phyloP scores from a whole-genome alignment of 2,329 filamentous ascomycete genomes.

The Exutisphaerella laricina region DNA sequence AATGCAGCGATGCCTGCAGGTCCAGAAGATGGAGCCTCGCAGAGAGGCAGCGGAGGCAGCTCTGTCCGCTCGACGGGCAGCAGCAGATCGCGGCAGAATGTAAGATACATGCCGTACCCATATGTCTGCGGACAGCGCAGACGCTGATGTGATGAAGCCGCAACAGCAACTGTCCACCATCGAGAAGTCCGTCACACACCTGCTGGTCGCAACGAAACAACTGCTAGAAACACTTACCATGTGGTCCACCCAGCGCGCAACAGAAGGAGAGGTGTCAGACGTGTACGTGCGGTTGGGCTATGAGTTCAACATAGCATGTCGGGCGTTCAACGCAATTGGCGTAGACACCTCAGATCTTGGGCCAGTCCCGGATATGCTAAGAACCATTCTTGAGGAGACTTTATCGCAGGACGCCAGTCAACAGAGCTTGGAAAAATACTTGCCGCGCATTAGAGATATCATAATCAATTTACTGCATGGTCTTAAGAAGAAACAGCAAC shows the following conservation, averaged over 20 bases:
- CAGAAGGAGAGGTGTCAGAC: constrained; percentile 92
- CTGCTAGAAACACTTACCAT: constrained; percentile 94
- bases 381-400: constrained; percentile 89
- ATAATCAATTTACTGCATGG: constrained; percentile 97
- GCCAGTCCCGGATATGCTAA: constrained; percentile 85
- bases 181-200: constrained; percentile 96
- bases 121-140: background rate
- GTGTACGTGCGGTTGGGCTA: constrained; percentile 97
- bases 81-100: constrained; percentile 25
- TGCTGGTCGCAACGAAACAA: constrained; percentile 95
- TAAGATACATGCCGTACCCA: constrained; percentile 7
- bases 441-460: constrained; percentile 93
- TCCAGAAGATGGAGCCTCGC: constrained; percentile 16
- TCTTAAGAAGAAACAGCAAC: constrained; percentile 93
- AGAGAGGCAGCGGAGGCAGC: constrained; percentile 26
- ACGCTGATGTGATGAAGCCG: constrained; percentile 45
- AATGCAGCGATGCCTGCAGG: constrained; percentile 18
- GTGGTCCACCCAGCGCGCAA: constrained; percentile 90
- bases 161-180: constrained; percentile 85
- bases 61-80: constrained; percentile 23
- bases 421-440: constrained; percentile 85
- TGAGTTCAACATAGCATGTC: constrained; percentile 98
- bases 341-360: constrained; percentile 92
- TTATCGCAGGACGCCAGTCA: constrained; percentile 93
- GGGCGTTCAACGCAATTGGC: constrained; percentile 93